These are phyloP conservation scores for Coemansia erecta DNA, from an alignment of 192 early-diverging fungal genomes.

Conservation along the genomic window DNA sequence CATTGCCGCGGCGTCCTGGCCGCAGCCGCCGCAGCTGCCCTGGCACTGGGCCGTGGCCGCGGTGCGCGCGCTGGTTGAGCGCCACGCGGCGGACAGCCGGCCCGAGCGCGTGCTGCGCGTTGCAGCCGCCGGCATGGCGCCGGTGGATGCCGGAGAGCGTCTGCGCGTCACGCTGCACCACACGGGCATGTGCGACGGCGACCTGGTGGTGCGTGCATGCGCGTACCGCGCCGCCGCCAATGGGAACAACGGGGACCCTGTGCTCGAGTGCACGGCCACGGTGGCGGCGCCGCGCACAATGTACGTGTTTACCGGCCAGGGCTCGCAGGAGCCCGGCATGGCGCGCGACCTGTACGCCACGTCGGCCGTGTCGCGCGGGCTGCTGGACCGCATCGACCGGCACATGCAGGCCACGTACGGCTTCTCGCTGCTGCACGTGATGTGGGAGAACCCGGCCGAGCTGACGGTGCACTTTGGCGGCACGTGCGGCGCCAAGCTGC, in stretches of 20 bases:
- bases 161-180: conserved; percentile 81
- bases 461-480: conserved; percentile 93
- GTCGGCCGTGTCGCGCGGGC: conserved; percentile 73
- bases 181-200: conserved; percentile 87
- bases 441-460: conserved; percentile 78
- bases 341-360: conserved; percentile 85
- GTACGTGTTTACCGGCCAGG: conserved; percentile 95
- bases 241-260: conserved; percentile 51
- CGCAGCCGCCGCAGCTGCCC: conserved; percentile 56
- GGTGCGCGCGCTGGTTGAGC: conserved; percentile 85
- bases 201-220: conserved; percentile 82
- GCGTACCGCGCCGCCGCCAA: conserved; percentile 55
- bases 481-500: conserved; percentile 71
- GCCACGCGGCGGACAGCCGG: conserved; percentile 80
- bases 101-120: conserved; percentile 77
- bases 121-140: conserved; percentile 69
- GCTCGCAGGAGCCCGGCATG: conserved; percentile 94
- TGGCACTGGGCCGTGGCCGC: conserved; percentile 86
- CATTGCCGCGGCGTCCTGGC: too few relatives aligned
- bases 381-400: conserved; percentile 86
- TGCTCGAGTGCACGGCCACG: conserved; percentile 79
- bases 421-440: conserved; percentile 90
- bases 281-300: conserved; percentile 84
- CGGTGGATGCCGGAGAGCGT: conserved; percentile 78
- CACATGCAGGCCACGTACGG: conserved; percentile 84